Base-by-base conservation (phyloP, 805 yeast genomes). In the Torulaspora gathmanii region DNA sequence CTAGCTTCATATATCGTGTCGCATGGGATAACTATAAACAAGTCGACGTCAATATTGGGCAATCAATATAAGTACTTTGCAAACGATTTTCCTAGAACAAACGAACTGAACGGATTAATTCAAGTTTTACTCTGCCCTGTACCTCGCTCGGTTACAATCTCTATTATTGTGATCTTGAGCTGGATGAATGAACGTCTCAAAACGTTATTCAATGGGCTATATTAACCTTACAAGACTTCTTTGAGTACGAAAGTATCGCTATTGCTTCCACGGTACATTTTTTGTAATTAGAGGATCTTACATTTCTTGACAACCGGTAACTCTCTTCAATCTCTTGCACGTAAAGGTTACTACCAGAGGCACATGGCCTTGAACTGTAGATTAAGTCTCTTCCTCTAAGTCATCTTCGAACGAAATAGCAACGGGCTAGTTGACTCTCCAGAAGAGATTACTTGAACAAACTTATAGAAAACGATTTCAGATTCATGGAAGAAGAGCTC, bases 1-100 rank as follows among this genome's bases (percentile, higher is more conserved):
- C 99, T 37, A 87, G 91, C 57, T 93, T 93, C 69, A 85, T 93
- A 44, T 93, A 93, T 68, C 82, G 99, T 68, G 85, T 93, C 44
- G 95, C 93, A 16, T 78, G 90, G 70, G 99, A 93, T 67, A 88
- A 91, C 68, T 93, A 93, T 67, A 84, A 85, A 65, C 79, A 82
- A 42, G 89, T 83, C 57, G 98, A 93, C 70, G 86, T 78, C 47
- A 74, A 73, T 56, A 69, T 83, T 51, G 80, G 37, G 23, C 44
- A 44, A 44, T 30, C 37, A 25, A 19, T 31, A 4, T 39, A 39
- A 39, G 25, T 39, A 39, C 17, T 30, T 39, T 31, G 42, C 39
- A 43, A 31, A 31, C 19, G 40, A 33, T 6, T 35, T 29, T 17
- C 35, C 13, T 40, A 26, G 16, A 16, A 10, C 35, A 29, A 25